Percentiles rank a stretch among this genome's conserved stretches.
Evolutionary conservation across 1,284 basidiomycete species (phyloP).

Genomic region (Dichomitus squalens): DNA sequence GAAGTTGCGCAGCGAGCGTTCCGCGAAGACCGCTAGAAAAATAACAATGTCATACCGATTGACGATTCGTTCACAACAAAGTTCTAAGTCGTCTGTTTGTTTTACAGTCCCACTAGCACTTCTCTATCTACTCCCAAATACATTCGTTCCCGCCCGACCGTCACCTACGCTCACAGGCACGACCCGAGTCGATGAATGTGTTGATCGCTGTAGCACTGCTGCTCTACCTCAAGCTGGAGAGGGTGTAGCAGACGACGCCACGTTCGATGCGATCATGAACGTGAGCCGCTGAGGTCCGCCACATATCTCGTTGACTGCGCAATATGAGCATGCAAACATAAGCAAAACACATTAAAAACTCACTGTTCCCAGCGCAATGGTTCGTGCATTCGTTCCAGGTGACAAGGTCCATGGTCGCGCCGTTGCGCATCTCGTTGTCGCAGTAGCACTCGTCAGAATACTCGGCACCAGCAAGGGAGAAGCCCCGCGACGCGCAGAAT

Average conservation of each 20-base stretch:
- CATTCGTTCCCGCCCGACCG: too few relatives aligned
- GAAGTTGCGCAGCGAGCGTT: too few relatives aligned
- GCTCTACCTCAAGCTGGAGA: too few relatives aligned
- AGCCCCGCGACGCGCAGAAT: conserved; percentile 21
- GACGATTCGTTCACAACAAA: too few relatives aligned
- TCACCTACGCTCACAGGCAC: too few relatives aligned
- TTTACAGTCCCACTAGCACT: too few relatives aligned
- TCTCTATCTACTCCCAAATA: too few relatives aligned
- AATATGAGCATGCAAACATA: background rate
- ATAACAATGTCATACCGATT: too few relatives aligned
- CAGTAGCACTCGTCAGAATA: conserved; percentile 32
- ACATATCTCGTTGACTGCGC: conserved; percentile 24
- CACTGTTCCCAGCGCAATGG: conserved; percentile 18
- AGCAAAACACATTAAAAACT: background rate
- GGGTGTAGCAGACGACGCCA: conserved; percentile 4
- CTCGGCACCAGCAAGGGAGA: conserved; percentile 29
- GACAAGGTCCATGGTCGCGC: conserved; percentile 8
- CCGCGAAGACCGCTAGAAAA: too few relatives aligned
- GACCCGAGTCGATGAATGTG: too few relatives aligned
- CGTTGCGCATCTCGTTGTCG: conserved; percentile 17
- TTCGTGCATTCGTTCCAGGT: conserved; percentile 14
- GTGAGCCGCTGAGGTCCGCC: conserved; percentile 29
- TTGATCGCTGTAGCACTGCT: too few relatives aligned
- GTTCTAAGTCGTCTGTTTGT: too few relatives aligned
- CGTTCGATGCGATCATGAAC: conserved; percentile 20